Base-by-base conservation (phyloP, 2,329 filamentous ascomycete genomes). In the Colletotrichum falcatum region DNA sequence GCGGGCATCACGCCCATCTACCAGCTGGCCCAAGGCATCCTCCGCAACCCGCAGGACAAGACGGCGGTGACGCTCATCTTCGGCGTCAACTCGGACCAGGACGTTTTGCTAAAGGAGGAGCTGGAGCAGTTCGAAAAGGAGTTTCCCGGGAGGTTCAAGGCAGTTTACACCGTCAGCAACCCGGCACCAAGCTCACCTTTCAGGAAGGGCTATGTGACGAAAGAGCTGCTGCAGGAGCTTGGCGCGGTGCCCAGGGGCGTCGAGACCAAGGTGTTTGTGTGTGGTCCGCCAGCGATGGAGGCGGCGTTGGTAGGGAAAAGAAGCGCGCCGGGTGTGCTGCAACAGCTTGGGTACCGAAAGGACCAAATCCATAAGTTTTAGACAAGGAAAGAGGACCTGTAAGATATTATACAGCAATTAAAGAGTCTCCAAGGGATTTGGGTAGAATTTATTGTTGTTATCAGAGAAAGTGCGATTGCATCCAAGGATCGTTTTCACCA, bases 1-100 rank as follows among this genome's bases (percentile, higher is more conserved):
- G 90, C 90, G 0, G 92, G 92, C 23, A 92, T 94, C 73, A 93
- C 91, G 0, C 91, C 92, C 0, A 86, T 91, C 73, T 92, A 88
- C 77, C 89, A 92, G 77, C 85, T 92, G 2, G 83, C 87, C 2
- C 86, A 84, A 59, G 88, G 88, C 2, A 90, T 92, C 66, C 81
- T 92, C n/a, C 78, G 81, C 54, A 88, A 92, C 75, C 85, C 89
- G 0, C 79, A 83, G 1, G 91, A 93, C 74, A 82, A 81, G 69
- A 93, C 91, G 1, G 84, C 84, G 63, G 83, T 93, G 53, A 89
- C 87, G 0, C 83, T 94, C 0, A 81, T 94, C 0, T 92, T 89
- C 75, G 91, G 90, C 42, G 89, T 89, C 69, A 92, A 92, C 73
- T 86, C 84, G 0, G 89, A 91, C 65, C 79, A 84, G 46, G 92